Conservation (phyloP, 441 rosid species). For the Breynia disticha region DNA sequence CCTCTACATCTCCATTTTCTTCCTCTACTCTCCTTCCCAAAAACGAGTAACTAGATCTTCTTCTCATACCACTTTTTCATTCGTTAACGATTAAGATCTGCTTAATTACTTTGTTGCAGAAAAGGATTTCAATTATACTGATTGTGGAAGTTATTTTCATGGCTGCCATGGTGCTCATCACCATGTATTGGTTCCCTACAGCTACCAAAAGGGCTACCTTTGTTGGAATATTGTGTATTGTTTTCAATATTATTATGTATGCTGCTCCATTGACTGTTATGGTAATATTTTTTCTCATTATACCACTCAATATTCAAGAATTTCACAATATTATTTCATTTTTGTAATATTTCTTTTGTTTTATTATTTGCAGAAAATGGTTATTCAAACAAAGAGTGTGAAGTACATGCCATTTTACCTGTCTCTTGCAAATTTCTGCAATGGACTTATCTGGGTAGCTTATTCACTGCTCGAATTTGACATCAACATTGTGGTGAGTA, state of each 20-base stretch:
- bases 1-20: conserved; percentile 40
- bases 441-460: conserved; percentile 31
- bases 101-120: conserved; percentile 20
- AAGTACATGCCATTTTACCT: conserved; percentile 47
- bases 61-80: too few species aligned
- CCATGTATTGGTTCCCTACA: conserved; percentile 29
- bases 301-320: not conserved
- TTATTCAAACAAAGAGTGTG: conserved; percentile 41
- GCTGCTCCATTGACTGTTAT: conserved; percentile 54
- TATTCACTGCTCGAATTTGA: conserved; percentile 41
- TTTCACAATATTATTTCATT: too few species aligned
- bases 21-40: conserved; percentile 26
- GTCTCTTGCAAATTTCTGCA: conserved; percentile 33
- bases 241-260: conserved; percentile 62
- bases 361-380: conserved; percentile 25
- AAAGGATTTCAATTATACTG: conserved; percentile 29
- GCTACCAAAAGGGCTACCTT: conserved; percentile 34
- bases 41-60: conserved; percentile 44
- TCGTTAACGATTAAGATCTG: too few species aligned
- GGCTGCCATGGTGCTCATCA: conserved; percentile 24
- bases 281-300: conserved; percentile 28
- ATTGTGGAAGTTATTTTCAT: conserved; percentile 35
- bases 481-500: conserved; percentile 31
- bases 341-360: not conserved
- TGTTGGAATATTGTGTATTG: conserved; percentile 42